These are phyloP conservation scores for Boletus patriciae DNA, from an alignment of 768 basidiomycete genomes.

Conservation along the genomic window DNA sequence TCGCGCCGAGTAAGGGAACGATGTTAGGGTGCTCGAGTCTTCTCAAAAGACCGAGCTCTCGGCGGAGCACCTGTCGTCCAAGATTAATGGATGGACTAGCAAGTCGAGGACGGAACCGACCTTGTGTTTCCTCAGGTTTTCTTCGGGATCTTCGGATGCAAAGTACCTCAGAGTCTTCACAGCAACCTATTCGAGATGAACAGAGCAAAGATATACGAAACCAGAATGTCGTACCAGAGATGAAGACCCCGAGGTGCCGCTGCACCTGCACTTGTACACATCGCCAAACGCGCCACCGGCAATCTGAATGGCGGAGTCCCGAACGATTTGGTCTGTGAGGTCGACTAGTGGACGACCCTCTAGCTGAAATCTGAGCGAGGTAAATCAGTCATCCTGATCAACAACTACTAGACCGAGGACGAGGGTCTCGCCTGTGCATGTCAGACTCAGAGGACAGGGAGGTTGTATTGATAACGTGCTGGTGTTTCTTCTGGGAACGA, in stretches of 20 bases:
- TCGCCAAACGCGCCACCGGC: not conserved
- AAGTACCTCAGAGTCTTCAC: not conserved
- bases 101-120: not conserved
- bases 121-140: not conserved
- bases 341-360: not conserved
- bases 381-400: not conserved
- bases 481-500: too few species aligned
- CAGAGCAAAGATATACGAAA: too few species aligned
- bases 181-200: not conserved
- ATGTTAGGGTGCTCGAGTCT: not conserved
- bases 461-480: too few species aligned
- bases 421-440: not conserved
- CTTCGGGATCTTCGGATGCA: not conserved
- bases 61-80: not conserved
- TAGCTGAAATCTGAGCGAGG: not conserved
- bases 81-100: too few species aligned
- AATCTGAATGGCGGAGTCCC: not conserved
- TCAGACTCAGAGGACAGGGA: not conserved
- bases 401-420: too few species aligned
- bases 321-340: not conserved
- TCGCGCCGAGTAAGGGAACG: not conserved
- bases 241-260: not conserved
- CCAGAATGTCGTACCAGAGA: not conserved
- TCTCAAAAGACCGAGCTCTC: not conserved
- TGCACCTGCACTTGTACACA: slow-evolving; percentile 6